Evolutionary conservation across 176 grass and related monocot species (phyloP), one percentile per base, ranked within the genome.

Genomic region (Aegilops longissima): DNA sequence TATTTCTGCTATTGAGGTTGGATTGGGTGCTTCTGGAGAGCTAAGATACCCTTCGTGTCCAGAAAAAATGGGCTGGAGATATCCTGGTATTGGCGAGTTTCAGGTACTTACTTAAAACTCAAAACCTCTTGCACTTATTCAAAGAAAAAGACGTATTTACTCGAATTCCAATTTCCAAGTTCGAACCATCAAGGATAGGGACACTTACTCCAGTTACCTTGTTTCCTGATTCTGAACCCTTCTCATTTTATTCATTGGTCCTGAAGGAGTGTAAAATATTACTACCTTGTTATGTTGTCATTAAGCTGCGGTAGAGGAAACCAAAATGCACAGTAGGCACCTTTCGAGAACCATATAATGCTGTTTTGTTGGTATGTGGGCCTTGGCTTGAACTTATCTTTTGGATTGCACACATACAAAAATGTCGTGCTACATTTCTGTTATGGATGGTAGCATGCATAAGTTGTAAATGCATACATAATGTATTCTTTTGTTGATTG

Each of bases 61-160:
- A 65, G 88, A 92, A 83, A 94, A 78, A 89, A 86, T 92, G 73
- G 96, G 96, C 63, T 98, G 96, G 93, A 93, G 80, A 86, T 95
- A 90, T 82, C 96, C 96, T 86, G 93, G 96, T 90, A 94, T 95
- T 84, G 96, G 96, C 79, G 96, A 98, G 85, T 98, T 98, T 92
- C 96, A 98, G 96, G 93, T 95, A 92, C 85, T 76, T 77, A 79
- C 63, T 71, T 77, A 73, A 77, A 76, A 51, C 42, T 76, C 42
- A 14, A 76, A 51, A 76, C 24, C 3, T 30, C 27, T 51, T 51
- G 44, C 6, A 0, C 49, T 51, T 51, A 3, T 30, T 40, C 7
- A 76, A 31, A 54, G 8, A 31, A 76, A 49, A 27, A 45, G 12
- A 89, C 86, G 86, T 95, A 92, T 87, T 75, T 71, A 78, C 62